phyloP scores from a whole-genome alignment of 2,329 filamentous ascomycete genomes.

The Cercospora canescens region DNA sequence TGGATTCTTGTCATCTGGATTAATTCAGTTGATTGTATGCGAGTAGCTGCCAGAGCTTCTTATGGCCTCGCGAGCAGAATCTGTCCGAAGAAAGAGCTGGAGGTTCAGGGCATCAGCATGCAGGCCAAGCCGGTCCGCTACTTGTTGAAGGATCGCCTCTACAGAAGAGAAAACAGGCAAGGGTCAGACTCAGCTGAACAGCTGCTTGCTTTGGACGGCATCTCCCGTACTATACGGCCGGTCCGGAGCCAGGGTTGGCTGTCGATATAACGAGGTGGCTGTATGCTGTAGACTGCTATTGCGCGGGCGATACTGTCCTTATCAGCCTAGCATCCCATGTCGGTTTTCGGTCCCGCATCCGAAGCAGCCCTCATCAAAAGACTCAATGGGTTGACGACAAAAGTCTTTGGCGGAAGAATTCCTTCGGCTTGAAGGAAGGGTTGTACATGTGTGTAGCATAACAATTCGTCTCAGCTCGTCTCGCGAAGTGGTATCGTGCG shows the following conservation, averaged over 20 bases:
- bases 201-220: not conserved
- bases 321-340: not conserved
- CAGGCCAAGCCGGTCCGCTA: constrained; percentile 1
- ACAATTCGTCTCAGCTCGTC: constrained; percentile 4
- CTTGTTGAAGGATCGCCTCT: constrained; percentile 8
- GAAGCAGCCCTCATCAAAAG: not conserved
- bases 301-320: too few species aligned
- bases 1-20: not conserved
- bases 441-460: not conserved
- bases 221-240: too few species aligned
- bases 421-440: not conserved
- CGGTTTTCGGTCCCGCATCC: not conserved
- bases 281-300: too few species aligned
- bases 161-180: constrained; percentile 2
- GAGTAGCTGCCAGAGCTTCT: not conserved
- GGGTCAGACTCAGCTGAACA: not conserved
- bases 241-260: too few species aligned
- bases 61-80: not conserved
- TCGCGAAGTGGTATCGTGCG: constrained; percentile 14
- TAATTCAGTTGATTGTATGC: not conserved
- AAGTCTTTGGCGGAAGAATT: not conserved
- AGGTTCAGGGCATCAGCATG: not conserved
- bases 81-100: not conserved
- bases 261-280: too few species aligned
- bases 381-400: not conserved